Conservation (phyloP, 345 rosid genomes). For the Eucalyptus coolabah region DNA sequence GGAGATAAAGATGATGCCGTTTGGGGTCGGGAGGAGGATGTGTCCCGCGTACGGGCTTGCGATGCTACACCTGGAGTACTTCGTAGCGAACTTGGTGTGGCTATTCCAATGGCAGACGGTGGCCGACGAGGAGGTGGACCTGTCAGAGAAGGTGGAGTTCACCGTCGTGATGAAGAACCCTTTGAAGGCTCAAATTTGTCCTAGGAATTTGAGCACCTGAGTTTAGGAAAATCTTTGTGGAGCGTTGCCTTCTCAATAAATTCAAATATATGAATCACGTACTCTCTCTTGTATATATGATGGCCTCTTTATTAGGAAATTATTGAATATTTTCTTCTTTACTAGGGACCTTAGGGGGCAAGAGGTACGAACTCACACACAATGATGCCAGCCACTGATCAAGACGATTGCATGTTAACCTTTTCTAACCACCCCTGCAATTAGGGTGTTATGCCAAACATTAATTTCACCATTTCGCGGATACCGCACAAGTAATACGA, state of each 20-base stretch:
- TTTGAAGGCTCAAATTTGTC: background rate
- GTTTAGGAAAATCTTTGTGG: background rate
- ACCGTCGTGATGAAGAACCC: slow-evolving; percentile 2
- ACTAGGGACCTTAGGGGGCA: too few species aligned
- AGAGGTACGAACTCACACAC: background rate
- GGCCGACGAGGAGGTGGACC: background rate
- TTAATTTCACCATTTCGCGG: background rate
- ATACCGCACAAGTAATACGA: background rate
- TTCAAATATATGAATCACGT: background rate
- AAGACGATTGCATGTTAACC: background rate
- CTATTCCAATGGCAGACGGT: background rate
- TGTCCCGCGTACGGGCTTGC: background rate
- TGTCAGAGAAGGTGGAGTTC: background rate
- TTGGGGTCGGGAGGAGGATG: background rate
- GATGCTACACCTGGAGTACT: background rate
- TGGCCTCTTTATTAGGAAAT: too few species aligned
- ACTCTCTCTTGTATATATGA: background rate
- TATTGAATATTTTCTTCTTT: too few species aligned
- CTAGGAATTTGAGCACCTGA: background rate
- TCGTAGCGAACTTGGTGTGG: background rate
- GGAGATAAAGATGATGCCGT: background rate
- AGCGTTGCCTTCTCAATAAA: background rate
- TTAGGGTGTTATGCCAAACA: background rate
- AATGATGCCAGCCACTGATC: background rate
- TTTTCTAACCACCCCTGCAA: background rate